A percentile compares a stretch with the other conserved stretches of the same genome.
Conservation (phyloP, 768 basidiomycete species). For the Baorangia bicolor region DNA sequence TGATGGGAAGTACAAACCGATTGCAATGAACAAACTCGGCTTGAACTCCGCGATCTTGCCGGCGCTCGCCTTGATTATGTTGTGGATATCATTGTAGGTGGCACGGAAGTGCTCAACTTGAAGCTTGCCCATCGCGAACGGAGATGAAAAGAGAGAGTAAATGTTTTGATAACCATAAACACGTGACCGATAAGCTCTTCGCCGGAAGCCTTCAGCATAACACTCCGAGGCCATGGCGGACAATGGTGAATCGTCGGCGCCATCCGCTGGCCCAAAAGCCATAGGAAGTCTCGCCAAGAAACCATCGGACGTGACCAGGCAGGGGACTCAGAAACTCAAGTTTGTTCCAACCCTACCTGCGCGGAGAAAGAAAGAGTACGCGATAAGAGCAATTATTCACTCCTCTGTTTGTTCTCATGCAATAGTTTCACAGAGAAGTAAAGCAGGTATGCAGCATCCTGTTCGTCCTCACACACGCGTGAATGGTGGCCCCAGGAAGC, state of each 20-base stretch:
- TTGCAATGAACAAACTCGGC: constrained; percentile 84
- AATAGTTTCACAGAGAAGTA: constrained; percentile 48
- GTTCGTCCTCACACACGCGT: background rate
- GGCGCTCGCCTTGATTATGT: constrained; percentile 69
- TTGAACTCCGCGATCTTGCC: constrained; percentile 77
- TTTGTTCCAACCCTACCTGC: constrained; percentile 75
- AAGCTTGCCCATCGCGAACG: constrained; percentile 38
- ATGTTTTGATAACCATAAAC: background rate
- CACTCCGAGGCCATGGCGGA: constrained; percentile 18
- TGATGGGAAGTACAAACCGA: constrained; percentile 48
- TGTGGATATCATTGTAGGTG: constrained; percentile 94
- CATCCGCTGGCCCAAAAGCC: constrained; percentile 49
- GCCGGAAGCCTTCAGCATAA: no score
- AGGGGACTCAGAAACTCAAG: constrained; percentile 74
- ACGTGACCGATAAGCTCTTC: constrained; percentile 18
- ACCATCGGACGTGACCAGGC: constrained; percentile 66
- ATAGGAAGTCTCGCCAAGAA: constrained; percentile 76
- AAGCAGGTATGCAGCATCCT: constrained; percentile 51
- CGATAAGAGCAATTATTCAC: constrained; percentile 22
- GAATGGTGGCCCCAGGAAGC: constrained; percentile 45
- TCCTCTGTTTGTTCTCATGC: constrained; percentile 6
- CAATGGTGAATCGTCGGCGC: constrained; percentile 9
- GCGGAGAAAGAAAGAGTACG: constrained; percentile 80
- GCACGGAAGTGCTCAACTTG: constrained; percentile 63
- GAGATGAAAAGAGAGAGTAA: background rate